phyloP scores from a whole-genome alignment of 2,329 filamentous ascomycete genomes.

The Trichophaea hybrida region DNA sequence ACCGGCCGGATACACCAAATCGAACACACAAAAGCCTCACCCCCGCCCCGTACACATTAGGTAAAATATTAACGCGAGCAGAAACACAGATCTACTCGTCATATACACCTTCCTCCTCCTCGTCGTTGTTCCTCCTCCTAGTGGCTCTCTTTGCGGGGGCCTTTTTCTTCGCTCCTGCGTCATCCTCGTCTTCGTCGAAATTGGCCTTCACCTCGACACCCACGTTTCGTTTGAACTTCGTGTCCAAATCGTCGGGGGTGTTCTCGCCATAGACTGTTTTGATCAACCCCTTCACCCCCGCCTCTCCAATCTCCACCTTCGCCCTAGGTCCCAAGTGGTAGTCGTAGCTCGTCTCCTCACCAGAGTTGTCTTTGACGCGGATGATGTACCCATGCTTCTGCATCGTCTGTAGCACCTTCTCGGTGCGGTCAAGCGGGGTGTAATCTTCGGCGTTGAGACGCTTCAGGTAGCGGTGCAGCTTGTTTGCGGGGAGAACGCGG shows the following conservation, averaged over 20 bases:
- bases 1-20: too few relatives aligned
- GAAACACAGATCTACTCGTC: too few relatives aligned
- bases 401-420: constrained; percentile 59
- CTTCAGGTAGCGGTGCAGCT: constrained; percentile 59
- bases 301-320: constrained; percentile 68
- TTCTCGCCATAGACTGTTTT: constrained; percentile 41
- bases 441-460: constrained; percentile 62
- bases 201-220: constrained; percentile 30
- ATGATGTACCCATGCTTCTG: constrained; percentile 72
- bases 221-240: constrained; percentile 47
- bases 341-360: constrained; percentile 61
- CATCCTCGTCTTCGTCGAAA: neutral
- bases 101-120: too few relatives aligned
- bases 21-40: too few relatives aligned
- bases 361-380: constrained; percentile 52
- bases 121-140: too few relatives aligned
- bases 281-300: constrained; percentile 58
- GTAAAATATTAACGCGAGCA: too few relatives aligned
- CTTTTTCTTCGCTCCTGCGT: neutral
- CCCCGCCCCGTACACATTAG: too few relatives aligned
- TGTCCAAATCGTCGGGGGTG: constrained; percentile 42
- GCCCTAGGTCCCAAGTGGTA: constrained; percentile 77
- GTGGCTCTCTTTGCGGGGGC: too few relatives aligned
- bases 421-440: constrained; percentile 61
- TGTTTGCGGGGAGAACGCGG: constrained; percentile 60